Conservation (phyloP, 2,329 filamentous ascomycete species). For the Aspergillus novoparasiticus region DNA sequence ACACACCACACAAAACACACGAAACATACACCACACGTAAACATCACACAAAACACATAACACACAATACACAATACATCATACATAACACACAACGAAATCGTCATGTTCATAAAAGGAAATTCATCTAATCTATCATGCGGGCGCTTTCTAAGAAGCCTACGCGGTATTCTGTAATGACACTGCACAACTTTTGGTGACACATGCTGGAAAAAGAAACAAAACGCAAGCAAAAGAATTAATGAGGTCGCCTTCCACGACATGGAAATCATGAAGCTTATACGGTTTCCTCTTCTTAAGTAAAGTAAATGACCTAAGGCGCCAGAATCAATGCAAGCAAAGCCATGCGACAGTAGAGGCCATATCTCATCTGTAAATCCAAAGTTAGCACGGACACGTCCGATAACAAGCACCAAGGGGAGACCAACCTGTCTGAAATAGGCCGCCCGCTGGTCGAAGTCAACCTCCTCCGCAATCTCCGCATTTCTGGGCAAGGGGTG, state of each 20-base stretch:
- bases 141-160: constrained; percentile 29
- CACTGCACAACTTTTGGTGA: constrained; percentile 34
- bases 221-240: constrained; percentile 25
- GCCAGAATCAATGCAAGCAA: constrained; percentile 90
- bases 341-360: constrained; percentile 97
- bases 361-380: constrained; percentile 81
- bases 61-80: constrained; percentile 28
- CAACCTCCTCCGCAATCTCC: constrained; percentile 93
- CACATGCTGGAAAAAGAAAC: constrained; percentile 17
- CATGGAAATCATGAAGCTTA: constrained; percentile 12
- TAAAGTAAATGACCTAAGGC: constrained; percentile 34
- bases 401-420: neutral
- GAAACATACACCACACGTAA: constrained; percentile 18
- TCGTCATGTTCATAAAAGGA: constrained; percentile 37
- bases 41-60: constrained; percentile 24
- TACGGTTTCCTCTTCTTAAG: constrained; percentile 19
- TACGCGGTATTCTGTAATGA: constrained; percentile 36
- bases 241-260: constrained; percentile 23
- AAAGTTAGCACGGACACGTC: constrained; percentile 44
- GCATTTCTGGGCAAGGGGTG: constrained; percentile 92
- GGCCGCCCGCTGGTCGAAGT: constrained; percentile 93
- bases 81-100: constrained; percentile 34
- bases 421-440: constrained; percentile 96
- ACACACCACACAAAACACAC: constrained; percentile 3
- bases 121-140: constrained; percentile 42